Base-by-base conservation (phyloP, 352 stramenopile species). In the Phytopythium boreale region DNA sequence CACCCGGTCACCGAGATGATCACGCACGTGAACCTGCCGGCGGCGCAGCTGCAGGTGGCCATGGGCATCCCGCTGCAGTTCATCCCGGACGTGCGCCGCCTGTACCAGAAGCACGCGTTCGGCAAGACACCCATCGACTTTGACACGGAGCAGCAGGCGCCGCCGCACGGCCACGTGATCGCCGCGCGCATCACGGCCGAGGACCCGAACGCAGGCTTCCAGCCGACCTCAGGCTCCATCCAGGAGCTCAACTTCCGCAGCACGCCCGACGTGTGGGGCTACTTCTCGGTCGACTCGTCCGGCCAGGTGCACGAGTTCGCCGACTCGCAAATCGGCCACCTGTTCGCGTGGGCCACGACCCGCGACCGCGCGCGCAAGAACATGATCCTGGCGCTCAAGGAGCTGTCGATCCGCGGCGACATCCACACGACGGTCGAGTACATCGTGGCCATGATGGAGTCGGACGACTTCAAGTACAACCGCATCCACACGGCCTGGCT, bases 341-440 rank as follows among this genome's bases (percentile, higher is more conserved):
- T 99, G 65, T 99, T 99, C 80, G 97, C 97, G 24, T 98, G 84
- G 85, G 97, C 96, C 55, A 85, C 80, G 55, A 97, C 97, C 61
- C 85, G 98, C 60, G 98, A 99, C 70, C 95, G 97, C 61, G 97
- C 98, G 2, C 77, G 97, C 27, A 99, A 99, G 85, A 98, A 98
- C 68, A 97, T 99, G 74, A 97, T 99, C 7, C 74, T 99, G 31
- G 97, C 97, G 31, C 82, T 99, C 19, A 99, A 99, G 74, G 98
- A 99, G 76, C 79, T 99, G 11, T 98, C 90, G 37, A 99, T 99
- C 72, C 95, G 98, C 61, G 98, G 98, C 66, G 97, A 99, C 70
- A 99, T 99, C 79, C 98, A 98, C 70, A 99, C 97, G 31, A 99
- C 98, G 0, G 92, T 99, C 44, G 98, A 99, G 81, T 99, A 99